Base-by-base conservation (phyloP, 1,284 basidiomycete genomes). In the Heterobasidion irregulare region DNA sequence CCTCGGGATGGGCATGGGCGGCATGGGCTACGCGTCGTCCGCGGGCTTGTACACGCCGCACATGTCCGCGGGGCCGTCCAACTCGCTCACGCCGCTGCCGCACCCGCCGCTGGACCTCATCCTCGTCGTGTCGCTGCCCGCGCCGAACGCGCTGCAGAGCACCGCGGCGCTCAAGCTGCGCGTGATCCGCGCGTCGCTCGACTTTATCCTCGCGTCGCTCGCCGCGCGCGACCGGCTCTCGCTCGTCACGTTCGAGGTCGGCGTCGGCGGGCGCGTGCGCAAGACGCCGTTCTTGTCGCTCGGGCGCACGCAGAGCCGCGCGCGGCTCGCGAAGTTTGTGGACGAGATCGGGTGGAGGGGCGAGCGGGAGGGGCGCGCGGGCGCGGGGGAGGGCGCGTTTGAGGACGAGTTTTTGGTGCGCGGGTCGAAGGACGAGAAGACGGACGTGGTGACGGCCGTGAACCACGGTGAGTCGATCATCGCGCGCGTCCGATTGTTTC, bases 371-470 rank as follows among this genome's bases (percentile, higher is more conserved):
- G 26, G 26, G 26, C 26, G 26, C 2, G 26, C 26, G 26, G 64
- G 67, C 8, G 41, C 16, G 41, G 13, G 16, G 2, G 67, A 59
- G 43, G 64, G 64, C 64, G 67, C 57, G 58, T 68, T 59, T 53
- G 73, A 80, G 53, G 89, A 92, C 64, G 86, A 87, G 65, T 95
- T 93, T 67, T 70, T 86, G 66, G 82, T 92, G n/a, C 74, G 83
- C 55, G 82, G 82, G 6, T 80, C 82, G 56, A 86, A 84, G 62
- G 93, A 97, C 19, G 93, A 96, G 70, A 89, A 92, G 69, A 91
- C 91, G 13, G 94, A 96, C 67, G 94, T 98, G n/a, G 92, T 96
- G 12, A 94, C 94, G 7, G 95, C 93, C 15, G 89, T 96, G 57
- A 98, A 98, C 66, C 86, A 93, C 64, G 91, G 90, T 86, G 55